Evolutionary conservation across 306 rosid species (phyloP).

Genomic region (apple (Malus domestica)): DNA sequence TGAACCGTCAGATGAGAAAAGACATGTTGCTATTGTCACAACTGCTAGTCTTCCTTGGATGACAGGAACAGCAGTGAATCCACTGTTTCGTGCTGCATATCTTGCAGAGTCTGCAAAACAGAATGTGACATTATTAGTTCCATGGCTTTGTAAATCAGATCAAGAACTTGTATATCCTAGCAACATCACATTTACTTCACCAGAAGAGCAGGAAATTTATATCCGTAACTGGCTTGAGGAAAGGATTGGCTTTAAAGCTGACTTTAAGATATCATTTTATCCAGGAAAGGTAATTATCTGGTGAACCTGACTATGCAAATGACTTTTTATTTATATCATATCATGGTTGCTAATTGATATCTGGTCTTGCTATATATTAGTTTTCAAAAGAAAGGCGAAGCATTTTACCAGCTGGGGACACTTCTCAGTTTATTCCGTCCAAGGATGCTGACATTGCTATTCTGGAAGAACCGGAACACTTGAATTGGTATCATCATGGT

Average conservation of each 20-base stretch:
- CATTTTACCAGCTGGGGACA: conserved; percentile 94
- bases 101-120: conserved; percentile 71
- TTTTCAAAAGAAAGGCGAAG: conserved; percentile 81
- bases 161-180: conserved; percentile 85
- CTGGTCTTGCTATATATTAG: conserved; percentile 32
- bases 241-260: conserved; percentile 83
- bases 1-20: conserved; percentile 42
- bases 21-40: conserved; percentile 91
- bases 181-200: conserved; percentile 72
- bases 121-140: conserved; percentile 84
- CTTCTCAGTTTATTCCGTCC: conserved; percentile 80
- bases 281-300: conserved; percentile 75
- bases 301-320: conserved; percentile 9
- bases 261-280: conserved; percentile 88
- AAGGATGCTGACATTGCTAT: conserved; percentile 94
- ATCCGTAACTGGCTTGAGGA: conserved; percentile 98
- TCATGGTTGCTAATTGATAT: conserved; percentile 20
- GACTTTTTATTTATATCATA: neutral
- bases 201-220: conserved; percentile 85
- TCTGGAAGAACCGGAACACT: conserved; percentile 94
- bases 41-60: conserved; percentile 99
- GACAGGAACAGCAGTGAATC: conserved; percentile 98
- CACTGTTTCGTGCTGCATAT: conserved; percentile 94
- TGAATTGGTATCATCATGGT: conserved; percentile 98
- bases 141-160: conserved; percentile 92